Conservation (phyloP, 1,139 yeast genomes). For the Citeromyces siamensis region DNA sequence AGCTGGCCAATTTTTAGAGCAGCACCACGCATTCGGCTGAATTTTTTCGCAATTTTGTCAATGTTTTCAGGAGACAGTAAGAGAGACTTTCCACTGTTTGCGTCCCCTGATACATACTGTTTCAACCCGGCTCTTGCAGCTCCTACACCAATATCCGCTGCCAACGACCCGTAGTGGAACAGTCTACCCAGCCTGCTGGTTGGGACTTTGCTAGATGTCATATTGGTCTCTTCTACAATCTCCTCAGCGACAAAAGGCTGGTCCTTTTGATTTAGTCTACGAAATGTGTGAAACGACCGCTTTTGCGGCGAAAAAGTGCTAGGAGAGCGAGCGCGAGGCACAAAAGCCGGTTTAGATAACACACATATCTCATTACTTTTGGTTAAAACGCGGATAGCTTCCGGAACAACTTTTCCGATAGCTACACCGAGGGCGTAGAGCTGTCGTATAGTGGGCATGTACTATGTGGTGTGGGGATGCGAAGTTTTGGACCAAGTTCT, state of each 20-base stretch:
- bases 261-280: constrained; percentile 3
- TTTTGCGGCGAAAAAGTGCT: background rate
- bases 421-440: background rate
- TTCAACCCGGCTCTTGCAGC: constrained; percentile 72
- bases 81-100: constrained; percentile 45
- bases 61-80: constrained; percentile 74
- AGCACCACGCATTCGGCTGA: constrained; percentile 96
- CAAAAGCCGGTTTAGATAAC: too few species aligned
- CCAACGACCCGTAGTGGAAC: constrained; percentile 86
- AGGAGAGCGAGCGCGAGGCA: background rate
- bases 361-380: too few species aligned
- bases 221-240: constrained; percentile 25
- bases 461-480: too few species aligned
- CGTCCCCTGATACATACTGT: constrained; percentile 41
- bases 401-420: background rate
- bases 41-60: constrained; percentile 76
- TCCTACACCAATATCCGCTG: constrained; percentile 84
- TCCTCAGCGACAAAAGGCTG: constrained; percentile 19
- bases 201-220: constrained; percentile 70
- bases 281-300: constrained; percentile 9
- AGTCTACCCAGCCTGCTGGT: constrained; percentile 74
- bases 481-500: too few species aligned
- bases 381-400: background rate
- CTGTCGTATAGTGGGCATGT: constrained; percentile 6
- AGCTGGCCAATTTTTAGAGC: constrained; percentile 94